Base-by-base conservation (phyloP, 306 rosid genomes). In the Vigna radiata region DNA sequence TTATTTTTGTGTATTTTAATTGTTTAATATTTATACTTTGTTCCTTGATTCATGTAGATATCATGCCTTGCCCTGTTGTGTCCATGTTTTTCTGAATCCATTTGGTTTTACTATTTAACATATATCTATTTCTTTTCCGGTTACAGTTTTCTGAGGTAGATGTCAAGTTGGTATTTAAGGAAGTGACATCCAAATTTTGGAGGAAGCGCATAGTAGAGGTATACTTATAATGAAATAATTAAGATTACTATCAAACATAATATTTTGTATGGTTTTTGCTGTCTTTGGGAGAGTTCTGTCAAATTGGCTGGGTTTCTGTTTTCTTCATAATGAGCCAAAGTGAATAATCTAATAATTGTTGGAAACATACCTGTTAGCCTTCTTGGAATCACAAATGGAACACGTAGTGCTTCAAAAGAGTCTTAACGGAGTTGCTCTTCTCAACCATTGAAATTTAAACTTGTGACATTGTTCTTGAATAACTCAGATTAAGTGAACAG, bases 161-260 rank as follows among this genome's bases (percentile, higher is more conserved):
- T 46, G 98, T 95, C 86, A 95, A 95, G 93, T 82, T 95, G 75
- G 98, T 95, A 39, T 95, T 89, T 89, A 95, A 95, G 84, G 97
- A 95, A 82, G 92, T 95, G 49, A 78, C 97, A 39, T 92, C 97
- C 37, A 92, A 88, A 81, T 89, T 88, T 81, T 85, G 86, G 74
- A 87, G 99, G 68, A 92, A 87, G 75, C 90, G 99, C 70, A 90
- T 95, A 83, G 99, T 95, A 70, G 94, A 95, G 99, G 99, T 95
- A 89, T 67, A 65, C 72, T 59, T 71, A 2, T 62, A 33, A 17
- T 72, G 60, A 79, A 46, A 81, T 68, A 53, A 67, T 65, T 55
- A 72, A 56, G 64, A 48, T 44, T 61, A 53, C 62, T 78, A 64
- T 69, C 19, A 52, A 48, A 66, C 71, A 47, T 68, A 66, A 19